phyloP scores from a whole-genome alignment of 1,284 basidiomycete genomes.

The Austroboletus novae-zelandiae region DNA sequence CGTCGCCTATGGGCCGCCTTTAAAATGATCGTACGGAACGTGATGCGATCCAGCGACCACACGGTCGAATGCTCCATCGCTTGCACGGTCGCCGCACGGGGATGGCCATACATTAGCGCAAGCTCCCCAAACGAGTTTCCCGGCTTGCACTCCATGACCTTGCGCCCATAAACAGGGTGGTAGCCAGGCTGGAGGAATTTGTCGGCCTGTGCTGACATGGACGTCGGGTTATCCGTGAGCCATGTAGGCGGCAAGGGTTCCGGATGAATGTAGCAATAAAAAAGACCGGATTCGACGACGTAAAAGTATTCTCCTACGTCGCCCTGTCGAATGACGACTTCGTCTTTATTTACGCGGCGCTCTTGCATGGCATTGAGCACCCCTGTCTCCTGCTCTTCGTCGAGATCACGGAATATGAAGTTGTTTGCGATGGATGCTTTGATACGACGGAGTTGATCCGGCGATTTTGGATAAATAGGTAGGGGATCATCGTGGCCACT shows the following conservation, averaged over 20 bases:
- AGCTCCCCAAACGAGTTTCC: constrained; percentile 95
- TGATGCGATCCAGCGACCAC: constrained; percentile 96
- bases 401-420: constrained; percentile 94
- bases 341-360: constrained; percentile 65
- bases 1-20: constrained; percentile 84
- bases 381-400: constrained; percentile 92
- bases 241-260: constrained; percentile 61
- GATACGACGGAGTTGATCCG: constrained; percentile 86
- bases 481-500: constrained; percentile 61
- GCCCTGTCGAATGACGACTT: constrained; percentile 93
- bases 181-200: constrained; percentile 63
- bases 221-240: constrained; percentile 41
- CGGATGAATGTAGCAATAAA: constrained; percentile 84
- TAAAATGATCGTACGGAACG: constrained; percentile 97
- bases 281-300: constrained; percentile 87
- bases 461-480: constrained; percentile 80
- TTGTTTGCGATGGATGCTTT: constrained; percentile 84
- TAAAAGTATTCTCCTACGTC: constrained; percentile 98
- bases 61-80: constrained; percentile 83
- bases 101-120: constrained; percentile 97
- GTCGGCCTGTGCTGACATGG: constrained; percentile 37
- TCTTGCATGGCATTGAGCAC: constrained; percentile 97
- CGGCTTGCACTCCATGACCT: constrained; percentile 83
- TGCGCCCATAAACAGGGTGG: constrained; percentile 73
- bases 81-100: constrained; percentile 91